Base-by-base conservation (phyloP, 305 asterid species). In the Fraxinus sp. region DNA sequence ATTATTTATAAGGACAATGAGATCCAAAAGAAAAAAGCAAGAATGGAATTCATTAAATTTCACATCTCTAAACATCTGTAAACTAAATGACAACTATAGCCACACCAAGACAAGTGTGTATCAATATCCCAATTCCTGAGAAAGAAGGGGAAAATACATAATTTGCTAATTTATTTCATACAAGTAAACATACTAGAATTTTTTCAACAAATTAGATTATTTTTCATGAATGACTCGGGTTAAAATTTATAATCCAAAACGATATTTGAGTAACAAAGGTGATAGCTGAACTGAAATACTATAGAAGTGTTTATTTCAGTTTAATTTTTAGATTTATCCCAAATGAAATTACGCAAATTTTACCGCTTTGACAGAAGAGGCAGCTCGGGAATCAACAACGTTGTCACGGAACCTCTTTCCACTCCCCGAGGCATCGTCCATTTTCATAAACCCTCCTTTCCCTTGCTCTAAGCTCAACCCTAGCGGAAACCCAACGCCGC, bases 401-500 rank as follows among this genome's bases (percentile, higher is more conserved):
- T 89, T 92, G 62, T 91, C 92, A 2, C 92, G 88, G 84, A 91
- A 94, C 83, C 97, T 86, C 88, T 89, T 95, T 59, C 93, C 93
- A 82, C 92, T 88, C 30, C 91, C 92, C 8, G 91, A 89, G 4
- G 88, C 91, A 18, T 91, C 95, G 78, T 89, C 91, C 87, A 88
- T 88, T 84, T 85, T 88, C 90, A 90, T 83, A 76, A 87, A 95
- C 79, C 93, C 97, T 66, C 90, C 92, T 77, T 87, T 93, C 82
- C 97, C 97, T 82, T 91, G 97, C 78, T 95, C 98, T 83, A 94
- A 92, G 88, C 97, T 93, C 92, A 93, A 86, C 36, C 95, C 98
- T 7, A 95, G 85, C 36, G 98, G 98, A 87, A 90, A 95, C 7
- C 91, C 90, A 10, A 85, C 88, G 7, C 81, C 89, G 6, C 90